phyloP scores from a whole-genome alignment of 2,329 filamentous ascomycete genomes.

The Mycosphaerella arachidis region DNA sequence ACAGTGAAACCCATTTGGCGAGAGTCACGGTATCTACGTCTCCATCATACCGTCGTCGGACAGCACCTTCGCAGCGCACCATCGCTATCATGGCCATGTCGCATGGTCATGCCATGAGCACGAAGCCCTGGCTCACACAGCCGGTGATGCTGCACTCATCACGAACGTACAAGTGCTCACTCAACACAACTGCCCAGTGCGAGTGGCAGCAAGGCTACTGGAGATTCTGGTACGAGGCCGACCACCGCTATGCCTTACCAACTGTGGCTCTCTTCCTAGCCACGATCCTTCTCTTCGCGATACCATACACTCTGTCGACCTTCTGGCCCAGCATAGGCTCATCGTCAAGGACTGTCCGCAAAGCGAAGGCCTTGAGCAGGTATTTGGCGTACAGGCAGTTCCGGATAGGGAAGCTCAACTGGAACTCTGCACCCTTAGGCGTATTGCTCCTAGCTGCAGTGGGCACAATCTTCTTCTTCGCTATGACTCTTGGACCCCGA shows the following conservation, averaged over 20 bases:
- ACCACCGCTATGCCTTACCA: constrained; percentile 50
- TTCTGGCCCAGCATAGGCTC: constrained; percentile 4
- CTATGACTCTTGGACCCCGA: constrained; percentile 36
- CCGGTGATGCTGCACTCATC: constrained; percentile 41
- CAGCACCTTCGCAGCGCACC: neutral
- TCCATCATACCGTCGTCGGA: neutral
- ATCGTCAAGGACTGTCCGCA: constrained; percentile 13
- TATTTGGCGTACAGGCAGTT: constrained; percentile 43
- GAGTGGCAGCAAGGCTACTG: constrained; percentile 45
- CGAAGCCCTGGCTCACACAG: constrained; percentile 37
- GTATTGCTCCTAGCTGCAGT: constrained; percentile 38
- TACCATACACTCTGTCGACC: constrained; percentile 35
- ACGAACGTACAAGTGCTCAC: constrained; percentile 28
- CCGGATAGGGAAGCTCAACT: constrained; percentile 33
- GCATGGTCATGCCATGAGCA: constrained; percentile 8
- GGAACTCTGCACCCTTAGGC: constrained; percentile 45
- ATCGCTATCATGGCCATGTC: constrained; percentile 9
- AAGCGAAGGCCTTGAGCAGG: constrained; percentile 35
- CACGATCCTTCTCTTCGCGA: constrained; percentile 46
- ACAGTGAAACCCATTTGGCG: neutral
- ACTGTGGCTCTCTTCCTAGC: constrained; percentile 52
- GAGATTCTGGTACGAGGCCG: constrained; percentile 52
- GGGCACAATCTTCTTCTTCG: constrained; percentile 47
- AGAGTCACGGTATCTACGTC: neutral
- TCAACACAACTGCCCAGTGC: constrained; percentile 42